Conservation (phyloP, 2,329 filamentous ascomycete species). For the Chrysoporthe austroafricana region DNA sequence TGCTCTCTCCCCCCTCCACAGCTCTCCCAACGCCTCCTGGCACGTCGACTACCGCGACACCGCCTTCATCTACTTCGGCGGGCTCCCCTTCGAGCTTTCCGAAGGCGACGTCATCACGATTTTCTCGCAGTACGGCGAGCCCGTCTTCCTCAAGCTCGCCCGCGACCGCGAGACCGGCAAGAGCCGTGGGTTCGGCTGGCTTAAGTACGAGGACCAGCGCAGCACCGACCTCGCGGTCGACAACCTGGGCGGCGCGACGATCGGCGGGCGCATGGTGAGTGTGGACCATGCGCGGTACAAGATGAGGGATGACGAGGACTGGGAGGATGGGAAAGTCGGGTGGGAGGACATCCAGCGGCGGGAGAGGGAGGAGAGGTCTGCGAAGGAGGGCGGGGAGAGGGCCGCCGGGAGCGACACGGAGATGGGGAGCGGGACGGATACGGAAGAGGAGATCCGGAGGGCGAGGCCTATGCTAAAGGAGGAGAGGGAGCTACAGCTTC, state of each 20-base stretch:
- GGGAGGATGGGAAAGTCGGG: constrained; percentile 61
- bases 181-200: constrained; percentile 90
- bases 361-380: constrained; percentile 48
- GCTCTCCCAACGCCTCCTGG: constrained; percentile 87
- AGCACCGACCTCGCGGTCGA: constrained; percentile 96
- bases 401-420: constrained; percentile 40
- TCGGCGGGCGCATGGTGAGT: constrained; percentile 77
- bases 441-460: constrained; percentile 44
- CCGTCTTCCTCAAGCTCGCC: constrained; percentile 87
- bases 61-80: constrained; percentile 94
- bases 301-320: constrained; percentile 76
- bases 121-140: constrained; percentile 96
- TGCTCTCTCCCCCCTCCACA: constrained; percentile 41
- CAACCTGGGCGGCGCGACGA: constrained; percentile 85
- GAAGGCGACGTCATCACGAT: constrained; percentile 96
- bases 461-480: constrained; percentile 72
- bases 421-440: constrained; percentile 44
- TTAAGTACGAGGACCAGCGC: constrained; percentile 98
- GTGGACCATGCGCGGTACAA: constrained; percentile 97
- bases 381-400: constrained; percentile 43
- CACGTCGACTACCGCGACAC: constrained; percentile 95
- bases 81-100: constrained; percentile 86
- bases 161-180: constrained; percentile 97
- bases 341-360: constrained; percentile 63
- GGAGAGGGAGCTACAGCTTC: constrained; percentile 74